Percentiles rank a stretch among this genome's conserved stretches.
phyloP scores from a whole-genome alignment of 495 filamentous ascomycete genomes.

The Daldinia bambusicola region DNA sequence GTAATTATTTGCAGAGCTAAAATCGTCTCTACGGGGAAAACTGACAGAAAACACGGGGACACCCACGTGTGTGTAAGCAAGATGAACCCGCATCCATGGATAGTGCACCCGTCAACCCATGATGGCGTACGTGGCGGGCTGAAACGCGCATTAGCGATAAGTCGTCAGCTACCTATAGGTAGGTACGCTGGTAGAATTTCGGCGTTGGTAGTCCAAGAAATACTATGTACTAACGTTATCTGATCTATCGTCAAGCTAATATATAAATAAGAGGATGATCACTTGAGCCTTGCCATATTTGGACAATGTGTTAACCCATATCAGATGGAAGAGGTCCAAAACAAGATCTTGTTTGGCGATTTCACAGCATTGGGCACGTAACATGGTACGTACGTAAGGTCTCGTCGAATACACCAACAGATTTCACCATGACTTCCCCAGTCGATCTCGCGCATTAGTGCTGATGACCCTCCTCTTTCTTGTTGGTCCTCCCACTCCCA shows the following conservation, averaged over 20 bases:
- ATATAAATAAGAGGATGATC: neutral
- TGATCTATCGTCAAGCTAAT: neutral
- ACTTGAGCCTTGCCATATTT: neutral
- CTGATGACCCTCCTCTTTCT: slow-evolving; percentile 6
- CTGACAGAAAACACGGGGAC: slow-evolving; percentile 13
- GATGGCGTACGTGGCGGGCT: slow-evolving; percentile 17
- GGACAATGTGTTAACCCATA: neutral
- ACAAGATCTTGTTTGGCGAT: slow-evolving; percentile 11
- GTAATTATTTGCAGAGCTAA: slow-evolving; percentile 30
- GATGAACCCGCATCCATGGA: slow-evolving; percentile 32
- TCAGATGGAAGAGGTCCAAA: slow-evolving; percentile 4
- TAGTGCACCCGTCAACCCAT: slow-evolving; percentile 11
- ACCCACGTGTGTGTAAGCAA: slow-evolving; percentile 37
- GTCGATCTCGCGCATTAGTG: slow-evolving; percentile 43
- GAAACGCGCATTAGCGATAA: slow-evolving; percentile 1
- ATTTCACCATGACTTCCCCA: slow-evolving; percentile 25
- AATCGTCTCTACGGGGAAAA: slow-evolving; percentile 11
- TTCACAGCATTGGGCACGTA: slow-evolving; percentile 16
- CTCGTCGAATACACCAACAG: slow-evolving; percentile 10
- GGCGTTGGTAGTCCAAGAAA: neutral
- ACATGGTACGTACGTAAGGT: neutral
- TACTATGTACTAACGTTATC: neutral
- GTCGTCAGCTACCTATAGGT: neutral
- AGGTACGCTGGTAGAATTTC: neutral
- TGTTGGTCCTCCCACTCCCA: slow-evolving; percentile 23